These are phyloP conservation scores for Striga hermonthica DNA, from an alignment of 305 asterid species.

Conservation along the genomic window DNA sequence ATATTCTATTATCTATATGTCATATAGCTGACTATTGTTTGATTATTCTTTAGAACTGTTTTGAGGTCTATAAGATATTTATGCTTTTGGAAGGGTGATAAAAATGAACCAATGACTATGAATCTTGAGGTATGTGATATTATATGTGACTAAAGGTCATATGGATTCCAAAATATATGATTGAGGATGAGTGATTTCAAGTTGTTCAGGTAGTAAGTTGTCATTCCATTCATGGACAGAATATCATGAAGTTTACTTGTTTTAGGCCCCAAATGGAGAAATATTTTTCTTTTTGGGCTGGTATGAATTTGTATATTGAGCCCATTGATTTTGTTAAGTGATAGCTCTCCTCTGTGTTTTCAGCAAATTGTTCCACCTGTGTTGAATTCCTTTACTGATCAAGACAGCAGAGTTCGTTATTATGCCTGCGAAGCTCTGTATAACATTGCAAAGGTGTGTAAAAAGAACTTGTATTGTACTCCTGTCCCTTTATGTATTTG, in stretches of 20 bases:
- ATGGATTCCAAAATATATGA: not conserved
- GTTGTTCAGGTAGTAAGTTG: constrained; percentile 13
- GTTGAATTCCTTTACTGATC: constrained; percentile 81
- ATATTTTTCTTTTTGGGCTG: not conserved
- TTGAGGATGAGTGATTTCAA: constrained; percentile 3
- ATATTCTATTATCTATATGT: constrained; percentile 20
- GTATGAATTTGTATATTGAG: not conserved
- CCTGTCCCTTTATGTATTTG: constrained; percentile 23
- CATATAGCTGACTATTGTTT: constrained; percentile 26
- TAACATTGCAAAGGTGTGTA: constrained; percentile 92
- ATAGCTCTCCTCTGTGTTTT: constrained; percentile 29
- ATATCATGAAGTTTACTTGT: not conserved
- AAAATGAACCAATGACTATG: not conserved
- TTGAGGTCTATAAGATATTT: constrained; percentile 10
- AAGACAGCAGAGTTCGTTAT: constrained; percentile 98
- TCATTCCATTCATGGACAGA: constrained; percentile 12
- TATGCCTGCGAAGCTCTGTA: constrained; percentile 98
- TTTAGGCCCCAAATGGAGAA: constrained; percentile 2
- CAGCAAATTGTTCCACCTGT: constrained; percentile 99
- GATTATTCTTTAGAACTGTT: constrained; percentile 9
- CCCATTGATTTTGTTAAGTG: not conserved
- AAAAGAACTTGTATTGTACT: constrained; percentile 16
- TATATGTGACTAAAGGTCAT: constrained; percentile 1
- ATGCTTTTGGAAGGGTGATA: constrained; percentile 5
- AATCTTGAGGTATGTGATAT: constrained; percentile 11